Base-by-base conservation (phyloP, 306 rosid genomes). In the Casuarina equisetifolia region DNA sequence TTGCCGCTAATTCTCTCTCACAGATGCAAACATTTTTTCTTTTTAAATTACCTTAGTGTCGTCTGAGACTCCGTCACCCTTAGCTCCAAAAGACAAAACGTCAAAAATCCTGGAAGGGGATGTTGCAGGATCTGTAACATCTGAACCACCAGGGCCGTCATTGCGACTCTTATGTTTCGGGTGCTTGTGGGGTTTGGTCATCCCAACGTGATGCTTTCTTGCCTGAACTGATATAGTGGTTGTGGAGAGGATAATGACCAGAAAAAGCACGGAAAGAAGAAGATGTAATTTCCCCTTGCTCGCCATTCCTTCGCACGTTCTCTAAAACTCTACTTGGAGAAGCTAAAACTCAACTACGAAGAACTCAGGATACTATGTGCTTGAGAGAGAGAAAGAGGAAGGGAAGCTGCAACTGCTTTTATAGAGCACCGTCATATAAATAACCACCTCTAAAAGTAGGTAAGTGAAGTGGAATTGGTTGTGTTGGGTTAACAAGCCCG, bases 21-120 rank as follows among this genome's bases (percentile, higher is more conserved):
- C n/a, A 53, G 2, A 36, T 74, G 55, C 59, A 72, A 42, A 9
- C 2, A 43, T 45, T 5, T 48, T 0, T 35, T 58, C 19, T 68
- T 73, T 13, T 36, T 49, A 15, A 2, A 5, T 72, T 88, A 93
- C 98, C 94, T 88, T 42, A 50, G 98, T 89, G 83, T 93, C 98
- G 82, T 93, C 94, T 67, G 83, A 91, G 78, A 89, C 71, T 76
- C 93, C 97, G 75, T 89, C 87, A 0, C 96, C 97, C 80, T 89
- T 91, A 42, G 98, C 98, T 25, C 96, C 97, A 46, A 87, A 95
- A 20, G 89, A 83, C 86, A 89, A 16, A 83, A 95, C 66, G 10
- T 88, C 77, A 76, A 87, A 92, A 78, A 55, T 70, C 74, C 46
- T 81, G 45, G 76, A 78, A 69, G 91, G 88, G 66, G 85, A 49